Base-by-base conservation (phyloP, 2,329 filamentous ascomycete genomes). In the Cylindrodendrum hubeiense region DNA sequence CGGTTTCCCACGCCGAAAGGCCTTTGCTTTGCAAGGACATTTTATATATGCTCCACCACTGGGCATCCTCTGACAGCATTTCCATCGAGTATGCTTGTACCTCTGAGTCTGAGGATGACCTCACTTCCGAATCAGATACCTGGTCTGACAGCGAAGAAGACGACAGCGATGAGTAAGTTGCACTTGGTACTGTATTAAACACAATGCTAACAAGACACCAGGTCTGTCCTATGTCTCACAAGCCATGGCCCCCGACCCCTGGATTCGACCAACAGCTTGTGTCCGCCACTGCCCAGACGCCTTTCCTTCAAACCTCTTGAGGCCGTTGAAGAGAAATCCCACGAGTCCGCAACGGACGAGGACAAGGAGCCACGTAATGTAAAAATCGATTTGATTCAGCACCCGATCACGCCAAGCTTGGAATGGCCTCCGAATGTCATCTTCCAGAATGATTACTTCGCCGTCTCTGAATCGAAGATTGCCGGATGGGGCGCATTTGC, bases 401-500 rank as follows among this genome's bases (percentile, higher is more conserved):
- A 41, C 10, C 15, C 30, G 0, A 3, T 26, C 4, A 19, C 28
- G 0, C 4, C 50, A 28, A 13, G 8, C 5, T 8, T 39, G 13
- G 15, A 12, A 1, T 21, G 9, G 30, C 33, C 58, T 15, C 28
- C 60, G 1, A 51, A 39, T 2, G 53, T 62, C 8, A 54, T 74
- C n/a, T 83, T 79, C 41, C 55, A 74, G 22, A 86, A 86, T 63
- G 71, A 76, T 0, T 79, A 70, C 61, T 81, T 88, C 41, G 68
- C 78, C 12, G 71, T 88, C 6, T 78, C 75, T 3, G 71, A 70
- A 10, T 86, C 85, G 0, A 51, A 65, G 0, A 74, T 84, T 1
- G 80, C 81, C 0, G 85, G 86, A 1, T 79, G 81, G 47, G 86
- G 86, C 0, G 81, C 79, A 0, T 86, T 87, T 50, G 85, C 86